A percentile compares a stretch with the other conserved stretches of the same genome.
Conservation (phyloP, 371 early-diverging fungal species). For the Rhizopus arrhizus region DNA sequence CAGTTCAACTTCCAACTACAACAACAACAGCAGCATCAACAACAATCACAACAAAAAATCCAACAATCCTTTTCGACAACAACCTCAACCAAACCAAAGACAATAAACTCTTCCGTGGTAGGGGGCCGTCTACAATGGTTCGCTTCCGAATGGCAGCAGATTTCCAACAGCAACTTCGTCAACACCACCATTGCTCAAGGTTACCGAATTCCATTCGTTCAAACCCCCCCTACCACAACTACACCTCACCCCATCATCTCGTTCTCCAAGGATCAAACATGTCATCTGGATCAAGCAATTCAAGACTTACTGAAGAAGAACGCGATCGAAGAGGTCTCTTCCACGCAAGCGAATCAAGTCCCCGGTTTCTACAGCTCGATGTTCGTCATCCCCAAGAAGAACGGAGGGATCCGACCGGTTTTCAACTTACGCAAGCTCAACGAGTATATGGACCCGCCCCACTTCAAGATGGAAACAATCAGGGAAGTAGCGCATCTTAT, state of each 20-base stretch:
- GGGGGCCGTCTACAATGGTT: constrained; percentile 17
- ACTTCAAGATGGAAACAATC: constrained; percentile 46
- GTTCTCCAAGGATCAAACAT: neutral
- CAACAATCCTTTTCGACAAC: constrained; percentile 14
- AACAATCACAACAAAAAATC: neutral
- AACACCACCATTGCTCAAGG: neutral
- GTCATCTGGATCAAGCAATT: constrained; percentile 1
- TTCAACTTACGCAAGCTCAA: constrained; percentile 38
- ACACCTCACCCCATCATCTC: neutral
- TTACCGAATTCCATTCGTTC: constrained; percentile 8
- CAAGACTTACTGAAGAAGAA: constrained; percentile 4
- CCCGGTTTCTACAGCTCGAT: constrained; percentile 25
- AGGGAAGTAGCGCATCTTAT: no score
- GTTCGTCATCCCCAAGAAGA: constrained; percentile 34
- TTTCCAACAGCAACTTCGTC: constrained; percentile 13
- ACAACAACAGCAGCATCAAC: no score
- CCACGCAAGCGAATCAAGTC: neutral
- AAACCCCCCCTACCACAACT: neutral
- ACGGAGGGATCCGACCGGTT: constrained; percentile 24
- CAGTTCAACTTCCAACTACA: no score
- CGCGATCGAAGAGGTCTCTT: constrained; percentile 18
- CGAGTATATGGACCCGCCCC: constrained; percentile 14
- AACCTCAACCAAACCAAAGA: no score
- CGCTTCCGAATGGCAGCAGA: constrained; percentile 4
- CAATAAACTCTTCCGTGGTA: no score